phyloP scores from a whole-genome alignment of 176 grass and related monocot genomes.

The Typha latifolia region DNA sequence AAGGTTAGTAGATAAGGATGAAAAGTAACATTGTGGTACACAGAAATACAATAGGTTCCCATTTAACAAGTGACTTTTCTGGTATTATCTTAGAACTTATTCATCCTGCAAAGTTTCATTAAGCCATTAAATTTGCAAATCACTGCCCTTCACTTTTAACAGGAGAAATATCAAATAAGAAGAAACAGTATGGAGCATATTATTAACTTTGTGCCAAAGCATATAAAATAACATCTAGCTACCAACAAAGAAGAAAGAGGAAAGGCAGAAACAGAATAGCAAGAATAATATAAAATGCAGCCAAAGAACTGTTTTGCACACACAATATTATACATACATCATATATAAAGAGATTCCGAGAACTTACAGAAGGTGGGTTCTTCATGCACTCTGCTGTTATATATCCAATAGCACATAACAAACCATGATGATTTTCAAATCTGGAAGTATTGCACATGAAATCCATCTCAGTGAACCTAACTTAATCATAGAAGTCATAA shows the following conservation, averaged over 20 bases:
- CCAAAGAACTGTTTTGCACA: neutral
- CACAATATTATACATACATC: neutral
- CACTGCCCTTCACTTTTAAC: neutral
- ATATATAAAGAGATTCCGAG: neutral
- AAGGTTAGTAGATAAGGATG: too few relatives aligned
- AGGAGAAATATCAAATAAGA: neutral
- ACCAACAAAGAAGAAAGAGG: neutral
- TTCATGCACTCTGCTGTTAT: conserved; percentile 67
- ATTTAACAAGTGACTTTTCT: too few relatives aligned
- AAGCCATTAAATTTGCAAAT: neutral
- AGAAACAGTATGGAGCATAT: neutral
- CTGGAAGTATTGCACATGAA: conserved; percentile 41
- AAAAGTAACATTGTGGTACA: too few relatives aligned
- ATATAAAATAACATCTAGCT: neutral
- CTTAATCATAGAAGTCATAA: conserved; percentile 2
- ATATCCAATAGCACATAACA: conserved; percentile 72
- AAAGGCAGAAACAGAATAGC: neutral
- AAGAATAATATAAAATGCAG: too few relatives aligned
- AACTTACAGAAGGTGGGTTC: conserved; percentile 54
- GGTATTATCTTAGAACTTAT: too few relatives aligned
- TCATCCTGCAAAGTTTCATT: neutral
- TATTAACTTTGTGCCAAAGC: neutral
- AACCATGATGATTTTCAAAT: conserved; percentile 84
- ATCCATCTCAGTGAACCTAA: conserved; percentile 14
- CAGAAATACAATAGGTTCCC: too few relatives aligned